Evolutionary conservation across 768 basidiomycete species (phyloP).

Genomic region (Mycena metata): DNA sequence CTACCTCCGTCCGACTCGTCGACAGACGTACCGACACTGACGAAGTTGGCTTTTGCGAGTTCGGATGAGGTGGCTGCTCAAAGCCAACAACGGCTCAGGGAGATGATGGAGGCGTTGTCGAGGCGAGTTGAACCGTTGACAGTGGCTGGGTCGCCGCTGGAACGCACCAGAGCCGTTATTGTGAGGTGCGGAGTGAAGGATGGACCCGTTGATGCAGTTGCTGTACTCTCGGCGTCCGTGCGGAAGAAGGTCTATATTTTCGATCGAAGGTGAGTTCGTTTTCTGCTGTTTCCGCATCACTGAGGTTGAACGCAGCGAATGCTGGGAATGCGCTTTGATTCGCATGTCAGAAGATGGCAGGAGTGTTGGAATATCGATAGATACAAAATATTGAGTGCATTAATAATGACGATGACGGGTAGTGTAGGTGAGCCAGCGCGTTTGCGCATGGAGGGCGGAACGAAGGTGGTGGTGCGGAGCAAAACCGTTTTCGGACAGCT

Average conservation of each 20-base stretch:
- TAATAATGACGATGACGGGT: too few relatives aligned
- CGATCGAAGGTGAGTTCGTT: conserved; percentile 6
- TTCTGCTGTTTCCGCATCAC: not conserved
- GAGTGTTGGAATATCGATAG: too few relatives aligned
- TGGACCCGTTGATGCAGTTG: conserved; percentile 34
- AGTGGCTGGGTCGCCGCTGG: conserved; percentile 27
- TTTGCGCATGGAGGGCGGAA: too few relatives aligned
- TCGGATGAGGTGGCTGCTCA: not conserved
- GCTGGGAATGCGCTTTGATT: conserved; percentile 39
- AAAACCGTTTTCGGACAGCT: too few relatives aligned
- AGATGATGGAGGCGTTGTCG: conserved; percentile 10
- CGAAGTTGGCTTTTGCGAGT: not conserved
- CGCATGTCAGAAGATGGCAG: conserved; percentile 11
- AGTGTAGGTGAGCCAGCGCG: too few relatives aligned
- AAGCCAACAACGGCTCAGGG: conserved; percentile 1
- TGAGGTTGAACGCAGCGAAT: conserved; percentile 32
- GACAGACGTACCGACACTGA: not conserved
- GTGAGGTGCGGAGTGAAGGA: conserved; percentile 36
- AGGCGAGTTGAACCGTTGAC: conserved; percentile 21
- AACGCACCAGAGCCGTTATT: conserved; percentile 32
- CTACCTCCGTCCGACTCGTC: conserved; percentile 6
- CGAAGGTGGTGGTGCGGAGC: too few relatives aligned
- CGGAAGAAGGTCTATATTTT: conserved; percentile 36
- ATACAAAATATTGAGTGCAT: too few relatives aligned
- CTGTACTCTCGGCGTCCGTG: conserved; percentile 35